Percentiles rank a stretch among this genome's conserved stretches.
Conservation (phyloP, 148 eudicot genomes). For the Fagopyrum tataricum region DNA sequence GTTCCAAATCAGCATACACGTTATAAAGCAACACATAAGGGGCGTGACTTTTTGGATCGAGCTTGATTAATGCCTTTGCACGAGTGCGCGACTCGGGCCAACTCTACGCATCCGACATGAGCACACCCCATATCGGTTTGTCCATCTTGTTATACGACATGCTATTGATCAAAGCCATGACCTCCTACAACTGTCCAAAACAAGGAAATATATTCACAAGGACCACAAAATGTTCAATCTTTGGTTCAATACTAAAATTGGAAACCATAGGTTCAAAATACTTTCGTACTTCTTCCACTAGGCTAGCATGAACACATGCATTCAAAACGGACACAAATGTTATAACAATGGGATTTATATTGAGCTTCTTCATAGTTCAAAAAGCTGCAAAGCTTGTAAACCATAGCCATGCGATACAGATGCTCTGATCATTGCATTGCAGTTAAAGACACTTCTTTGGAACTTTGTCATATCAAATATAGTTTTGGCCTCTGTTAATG, state of each 20-base stretch:
- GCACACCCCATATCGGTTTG: constrained; percentile 45
- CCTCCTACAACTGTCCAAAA: constrained; percentile 41
- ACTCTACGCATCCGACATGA: constrained; percentile 39
- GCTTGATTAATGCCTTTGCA: constrained; percentile 35
- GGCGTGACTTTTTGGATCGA: constrained; percentile 51
- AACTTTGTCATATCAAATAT: constrained; percentile 38
- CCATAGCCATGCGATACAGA: constrained; percentile 51
- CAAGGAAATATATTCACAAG: constrained; percentile 38
- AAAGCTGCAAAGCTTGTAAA: constrained; percentile 35
- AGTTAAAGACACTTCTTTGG: constrained; percentile 35
- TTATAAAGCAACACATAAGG: constrained; percentile 43
- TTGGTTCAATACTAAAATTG: constrained; percentile 42
- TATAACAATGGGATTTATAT: constrained; percentile 33
- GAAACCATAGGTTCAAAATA: constrained; percentile 39
- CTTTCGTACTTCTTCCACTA: constrained; percentile 30
- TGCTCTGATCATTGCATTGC: constrained; percentile 58
- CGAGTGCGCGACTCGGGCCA: constrained; percentile 43
- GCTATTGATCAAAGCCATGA: constrained; percentile 33
- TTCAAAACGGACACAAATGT: too few species aligned
- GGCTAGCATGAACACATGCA: constrained; percentile 52
- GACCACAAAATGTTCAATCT: constrained; percentile 38
- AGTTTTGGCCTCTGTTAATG: constrained; percentile 29
- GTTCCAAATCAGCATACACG: constrained; percentile 40
- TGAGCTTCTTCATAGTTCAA: constrained; percentile 35
- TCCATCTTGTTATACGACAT: constrained; percentile 33